A percentile compares a stretch with the other conserved stretches of the same genome.
These are phyloP conservation scores for Bacidia gigantensis DNA, from an alignment of 495 filamentous ascomycete species.

Conservation along the genomic window DNA sequence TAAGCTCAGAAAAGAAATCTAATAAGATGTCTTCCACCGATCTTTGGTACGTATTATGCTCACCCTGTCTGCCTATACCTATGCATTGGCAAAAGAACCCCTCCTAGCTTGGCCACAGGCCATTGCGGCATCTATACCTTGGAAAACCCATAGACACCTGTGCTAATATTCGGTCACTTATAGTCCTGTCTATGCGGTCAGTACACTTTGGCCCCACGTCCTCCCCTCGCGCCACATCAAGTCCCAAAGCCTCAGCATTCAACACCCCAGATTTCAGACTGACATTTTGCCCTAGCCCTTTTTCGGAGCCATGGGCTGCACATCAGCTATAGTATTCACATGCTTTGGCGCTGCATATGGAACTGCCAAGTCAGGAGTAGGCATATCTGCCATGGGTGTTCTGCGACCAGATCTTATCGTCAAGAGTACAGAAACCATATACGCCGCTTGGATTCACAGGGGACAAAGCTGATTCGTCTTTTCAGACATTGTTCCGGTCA, in stretches of 20 bases:
- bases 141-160: not conserved
- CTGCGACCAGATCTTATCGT: slow-evolving; percentile 95
- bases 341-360: slow-evolving; percentile 98
- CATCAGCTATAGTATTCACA: slow-evolving; percentile 95
- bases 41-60: slow-evolving; percentile 43
- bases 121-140: not conserved
- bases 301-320: slow-evolving; percentile 99
- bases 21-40: slow-evolving; percentile 45
- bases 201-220: slow-evolving; percentile 31
- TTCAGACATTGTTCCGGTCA: slow-evolving; percentile 94
- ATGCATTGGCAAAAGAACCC: slow-evolving; percentile 3
- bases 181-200: slow-evolving; percentile 99
- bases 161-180: slow-evolving; percentile 5
- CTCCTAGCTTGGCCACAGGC: not conserved
- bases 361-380: slow-evolving; percentile 97
- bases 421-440: slow-evolving; percentile 60
- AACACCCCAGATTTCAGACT: slow-evolving; percentile 2
- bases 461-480: not conserved
- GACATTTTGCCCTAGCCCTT: slow-evolving; percentile 55
- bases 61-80: not conserved
- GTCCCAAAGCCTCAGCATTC: not conserved
- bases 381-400: slow-evolving; percentile 96
- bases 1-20: slow-evolving; percentile 8
- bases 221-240: slow-evolving; percentile 8
- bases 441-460: not conserved